A percentile compares a stretch with the other conserved stretches of the same genome.
Evolutionary conservation across 164 flowering plant genomes (phyloP).

Genomic region (Cinnamomum micranthum): DNA sequence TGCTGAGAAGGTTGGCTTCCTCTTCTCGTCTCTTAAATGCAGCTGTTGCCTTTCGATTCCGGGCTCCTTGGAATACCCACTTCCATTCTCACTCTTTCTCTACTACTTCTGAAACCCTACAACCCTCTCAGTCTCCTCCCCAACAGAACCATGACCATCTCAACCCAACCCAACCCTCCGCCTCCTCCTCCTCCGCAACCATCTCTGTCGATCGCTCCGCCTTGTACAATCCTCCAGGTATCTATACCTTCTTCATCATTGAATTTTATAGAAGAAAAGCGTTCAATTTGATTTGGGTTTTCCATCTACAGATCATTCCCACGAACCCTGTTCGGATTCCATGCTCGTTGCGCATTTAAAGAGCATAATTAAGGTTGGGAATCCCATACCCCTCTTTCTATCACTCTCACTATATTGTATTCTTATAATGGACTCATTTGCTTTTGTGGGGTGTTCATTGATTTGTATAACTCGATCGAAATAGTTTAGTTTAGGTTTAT

Average conservation of each 20-base stretch:
- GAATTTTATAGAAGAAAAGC: too few relatives aligned
- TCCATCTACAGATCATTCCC: conserved; percentile 64
- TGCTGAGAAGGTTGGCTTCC: neutral
- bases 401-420: neutral
- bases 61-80: neutral
- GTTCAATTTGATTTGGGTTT: neutral
- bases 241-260: neutral
- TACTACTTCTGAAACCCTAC: too few relatives aligned
- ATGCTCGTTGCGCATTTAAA: conserved; percentile 86
- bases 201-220: conserved; percentile 78
- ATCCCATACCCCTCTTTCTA: neutral
- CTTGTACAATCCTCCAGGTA: conserved; percentile 57
- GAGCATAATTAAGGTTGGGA: conserved; percentile 75
- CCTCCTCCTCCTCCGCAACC: conserved; percentile 6
- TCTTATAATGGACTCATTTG: neutral
- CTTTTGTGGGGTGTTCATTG: neutral
- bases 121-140: neutral
- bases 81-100: neutral
- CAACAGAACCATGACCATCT: neutral
- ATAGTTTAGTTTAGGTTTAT: too few relatives aligned
- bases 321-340: conserved; percentile 54
- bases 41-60: neutral
- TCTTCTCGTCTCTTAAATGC: neutral
- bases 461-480: too few relatives aligned
- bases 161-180: neutral